phyloP scores from a whole-genome alignment of 1,284 basidiomycete species.

The Malassezia cuniculi region DNA sequence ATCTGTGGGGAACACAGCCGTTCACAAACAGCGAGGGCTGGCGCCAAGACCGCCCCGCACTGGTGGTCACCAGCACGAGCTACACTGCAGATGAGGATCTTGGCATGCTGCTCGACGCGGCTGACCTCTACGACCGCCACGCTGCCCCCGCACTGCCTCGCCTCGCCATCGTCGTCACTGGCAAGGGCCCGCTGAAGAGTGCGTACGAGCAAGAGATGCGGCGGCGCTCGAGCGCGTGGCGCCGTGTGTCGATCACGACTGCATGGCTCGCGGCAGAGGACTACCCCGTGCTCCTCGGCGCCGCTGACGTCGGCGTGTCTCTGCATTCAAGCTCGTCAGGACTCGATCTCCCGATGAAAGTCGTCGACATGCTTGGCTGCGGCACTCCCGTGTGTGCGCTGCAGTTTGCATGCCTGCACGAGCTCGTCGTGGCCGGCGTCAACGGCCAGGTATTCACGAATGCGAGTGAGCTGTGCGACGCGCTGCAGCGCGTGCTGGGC shows the following conservation, averaged over 20 bases:
- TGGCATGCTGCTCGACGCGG: constrained; percentile 52
- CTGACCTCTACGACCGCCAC: constrained; percentile 54
- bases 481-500: constrained; percentile 52
- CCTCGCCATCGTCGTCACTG: constrained; percentile 67
- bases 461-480: constrained; percentile 57
- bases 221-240: constrained; percentile 58
- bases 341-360: constrained; percentile 94
- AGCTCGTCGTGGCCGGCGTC: constrained; percentile 67
- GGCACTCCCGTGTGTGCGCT: constrained; percentile 82
- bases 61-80: constrained; percentile 81
- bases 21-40: not conserved
- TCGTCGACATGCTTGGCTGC: constrained; percentile 99
- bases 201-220: constrained; percentile 60
- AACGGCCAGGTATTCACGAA: constrained; percentile 71
- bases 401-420: constrained; percentile 68
- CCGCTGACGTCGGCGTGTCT: constrained; percentile 80
- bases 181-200: constrained; percentile 68
- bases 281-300: constrained; percentile 50
- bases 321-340: constrained; percentile 81
- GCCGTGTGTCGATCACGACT: constrained; percentile 58
- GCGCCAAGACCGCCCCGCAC: constrained; percentile 55
- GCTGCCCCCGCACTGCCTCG: constrained; percentile 45
- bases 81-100: constrained; percentile 99
- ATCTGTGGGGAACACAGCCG: not conserved
- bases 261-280: constrained; percentile 35